Conservation (phyloP, 306 rosid species). For the Cucurbita maxima region DNA sequence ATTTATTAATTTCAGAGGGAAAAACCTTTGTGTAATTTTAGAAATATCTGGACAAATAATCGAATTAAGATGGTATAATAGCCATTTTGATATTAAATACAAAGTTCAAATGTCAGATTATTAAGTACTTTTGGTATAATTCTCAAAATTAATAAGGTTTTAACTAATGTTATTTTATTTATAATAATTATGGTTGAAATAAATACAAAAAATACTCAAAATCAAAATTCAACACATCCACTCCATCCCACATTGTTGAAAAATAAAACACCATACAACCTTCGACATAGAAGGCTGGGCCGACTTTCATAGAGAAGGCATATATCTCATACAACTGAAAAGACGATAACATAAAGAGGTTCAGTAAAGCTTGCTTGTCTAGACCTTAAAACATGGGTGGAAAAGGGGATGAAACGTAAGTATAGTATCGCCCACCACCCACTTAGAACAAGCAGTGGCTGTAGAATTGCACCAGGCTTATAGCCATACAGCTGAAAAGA, state of each 20-base stretch:
- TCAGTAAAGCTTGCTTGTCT: background rate
- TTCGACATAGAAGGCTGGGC: background rate
- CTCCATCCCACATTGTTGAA: background rate
- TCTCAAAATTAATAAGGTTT: too few species aligned
- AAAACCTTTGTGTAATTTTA: too few species aligned
- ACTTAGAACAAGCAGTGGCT: background rate
- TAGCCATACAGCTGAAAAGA: background rate
- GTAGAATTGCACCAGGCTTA: background rate
- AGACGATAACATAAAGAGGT: background rate
- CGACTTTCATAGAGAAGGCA: background rate
- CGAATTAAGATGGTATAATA: too few species aligned
- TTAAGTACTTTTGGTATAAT: too few species aligned
- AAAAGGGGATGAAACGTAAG: background rate
- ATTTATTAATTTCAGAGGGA: too few species aligned
- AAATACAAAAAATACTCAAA: too few species aligned
- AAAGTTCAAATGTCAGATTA: too few species aligned
- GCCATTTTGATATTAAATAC: too few species aligned
- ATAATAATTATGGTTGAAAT: too few species aligned
- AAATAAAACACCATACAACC: background rate
- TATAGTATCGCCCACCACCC: background rate
- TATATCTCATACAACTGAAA: background rate
- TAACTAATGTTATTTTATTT: too few species aligned
- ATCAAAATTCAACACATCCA: too few species aligned
- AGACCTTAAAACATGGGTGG: background rate
- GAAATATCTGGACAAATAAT: too few species aligned